Percentiles rank a stretch among this genome's conserved stretches.
Conservation (phyloP, 768 basidiomycete genomes). For the Daedalea quercina region DNA sequence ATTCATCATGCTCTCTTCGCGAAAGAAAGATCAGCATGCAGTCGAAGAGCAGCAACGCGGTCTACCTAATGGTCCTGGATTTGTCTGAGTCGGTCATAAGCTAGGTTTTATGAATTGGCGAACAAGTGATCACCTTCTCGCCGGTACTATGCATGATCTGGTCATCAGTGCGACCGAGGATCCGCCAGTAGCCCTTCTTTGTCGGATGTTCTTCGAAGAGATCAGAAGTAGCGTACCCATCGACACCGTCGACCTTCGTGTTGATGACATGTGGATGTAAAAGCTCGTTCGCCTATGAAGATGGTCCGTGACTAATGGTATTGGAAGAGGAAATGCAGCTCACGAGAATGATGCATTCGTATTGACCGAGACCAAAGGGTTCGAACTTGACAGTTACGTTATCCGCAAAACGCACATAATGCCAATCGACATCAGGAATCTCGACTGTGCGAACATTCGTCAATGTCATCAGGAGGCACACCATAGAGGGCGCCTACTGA, state of each 20-base stretch:
- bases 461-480: background rate
- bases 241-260: slow-evolving; percentile 22
- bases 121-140: slow-evolving; percentile 31
- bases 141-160: slow-evolving; percentile 38
- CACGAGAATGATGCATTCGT: background rate
- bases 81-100: slow-evolving; percentile 21
- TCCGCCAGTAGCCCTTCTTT: slow-evolving; percentile 27
- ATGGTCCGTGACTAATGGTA: background rate
- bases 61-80: slow-evolving; percentile 31
- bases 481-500: background rate
- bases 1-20: slow-evolving; percentile 28
- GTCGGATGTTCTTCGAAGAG: slow-evolving; percentile 35
- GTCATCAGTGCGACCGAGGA: slow-evolving; percentile 39
- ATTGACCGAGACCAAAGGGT: too few species aligned
- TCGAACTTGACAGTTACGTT: too few species aligned
- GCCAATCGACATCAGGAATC: slow-evolving; percentile 4
- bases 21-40: too few species aligned
- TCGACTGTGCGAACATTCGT: slow-evolving; percentile 4
- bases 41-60: background rate
- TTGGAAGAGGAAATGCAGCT: background rate
- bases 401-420: too few species aligned
- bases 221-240: slow-evolving; percentile 34
- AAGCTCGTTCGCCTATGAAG: background rate
- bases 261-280: slow-evolving; percentile 23
- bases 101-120: too few species aligned